Conservation (phyloP, 441 rosid species). For the Pelargonium exstipulatum region DNA sequence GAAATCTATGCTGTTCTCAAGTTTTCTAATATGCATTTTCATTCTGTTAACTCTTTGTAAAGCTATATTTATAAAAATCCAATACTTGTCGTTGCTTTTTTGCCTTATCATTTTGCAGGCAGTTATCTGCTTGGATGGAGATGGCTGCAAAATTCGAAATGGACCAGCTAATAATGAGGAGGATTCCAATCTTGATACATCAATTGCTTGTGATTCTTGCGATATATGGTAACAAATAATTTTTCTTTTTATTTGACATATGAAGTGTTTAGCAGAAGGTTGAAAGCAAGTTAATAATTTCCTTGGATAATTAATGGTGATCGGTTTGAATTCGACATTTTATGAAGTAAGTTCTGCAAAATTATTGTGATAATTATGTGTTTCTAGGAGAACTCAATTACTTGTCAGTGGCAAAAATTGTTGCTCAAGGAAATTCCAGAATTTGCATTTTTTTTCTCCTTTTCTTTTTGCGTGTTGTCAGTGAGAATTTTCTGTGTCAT, state of each 20-base stretch:
- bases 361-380: neutral
- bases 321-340: neutral
- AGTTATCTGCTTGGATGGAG: conserved; percentile 97
- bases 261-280: neutral
- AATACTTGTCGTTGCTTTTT: conserved; percentile 28
- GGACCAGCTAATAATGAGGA: conserved; percentile 46
- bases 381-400: neutral
- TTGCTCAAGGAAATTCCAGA: conserved; percentile 1
- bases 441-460: neutral
- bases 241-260: neutral
- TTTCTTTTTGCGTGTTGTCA: neutral
- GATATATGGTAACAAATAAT: conserved; percentile 65
- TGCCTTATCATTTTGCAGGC: conserved; percentile 57
- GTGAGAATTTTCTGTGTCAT: neutral
- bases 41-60: conserved; percentile 1
- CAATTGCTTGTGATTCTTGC: conserved; percentile 98
- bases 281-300: neutral
- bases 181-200: conserved; percentile 74
- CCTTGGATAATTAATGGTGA: neutral
- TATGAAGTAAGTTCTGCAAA: neutral
- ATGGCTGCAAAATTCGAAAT: conserved; percentile 78
- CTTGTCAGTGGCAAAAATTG: neutral
- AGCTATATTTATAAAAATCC: conserved; percentile 17
- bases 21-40: conserved; percentile 12
- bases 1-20: conserved; percentile 12